A percentile compares a stretch with the other conserved stretches of the same genome.
Evolutionary conservation across 2,329 filamentous ascomycete genomes (phyloP).

Genomic region (Fusarium buharicum): DNA sequence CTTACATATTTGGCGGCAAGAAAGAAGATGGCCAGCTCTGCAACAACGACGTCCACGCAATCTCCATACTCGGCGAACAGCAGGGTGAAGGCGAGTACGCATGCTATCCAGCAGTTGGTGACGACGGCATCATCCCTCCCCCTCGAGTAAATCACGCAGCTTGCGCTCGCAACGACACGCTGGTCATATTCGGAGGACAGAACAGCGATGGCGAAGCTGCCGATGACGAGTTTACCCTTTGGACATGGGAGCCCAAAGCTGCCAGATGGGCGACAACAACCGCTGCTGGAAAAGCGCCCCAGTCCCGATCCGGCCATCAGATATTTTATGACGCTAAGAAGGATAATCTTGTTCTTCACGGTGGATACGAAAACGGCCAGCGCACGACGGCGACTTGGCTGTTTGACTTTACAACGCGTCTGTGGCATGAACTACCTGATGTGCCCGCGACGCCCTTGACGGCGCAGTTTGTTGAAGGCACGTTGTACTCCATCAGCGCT

Average conservation of each 20-base stretch:
- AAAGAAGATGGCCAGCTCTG: conserved; percentile 21
- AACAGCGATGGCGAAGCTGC: conserved; percentile 1
- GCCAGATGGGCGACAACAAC: conserved; percentile 19
- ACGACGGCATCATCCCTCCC: conserved; percentile 7
- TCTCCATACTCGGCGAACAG: conserved; percentile 5
- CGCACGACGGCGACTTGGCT: conserved; percentile 25
- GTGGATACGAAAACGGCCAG: conserved; percentile 14
- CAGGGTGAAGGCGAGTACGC: conserved; percentile 28
- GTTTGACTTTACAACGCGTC: conserved; percentile 27
- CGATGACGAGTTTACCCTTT: conserved; percentile 27
- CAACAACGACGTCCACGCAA: conserved; percentile 30
- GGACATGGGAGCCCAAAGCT: conserved; percentile 31
- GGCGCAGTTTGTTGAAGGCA: conserved; percentile 28
- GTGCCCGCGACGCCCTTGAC: conserved; percentile 15
- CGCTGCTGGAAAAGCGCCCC: conserved; percentile 20
- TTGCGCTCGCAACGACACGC: conserved; percentile 18
- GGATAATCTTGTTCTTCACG: conserved; percentile 31
- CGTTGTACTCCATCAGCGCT: conserved; percentile 32
- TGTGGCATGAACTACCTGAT: conserved; percentile 27
- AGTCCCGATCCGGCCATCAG: conserved; percentile 14
- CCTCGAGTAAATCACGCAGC: conserved; percentile 26
- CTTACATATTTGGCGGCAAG: conserved; percentile 39
- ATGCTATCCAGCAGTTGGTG: conserved; percentile 33
- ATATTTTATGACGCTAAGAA: conserved; percentile 28
- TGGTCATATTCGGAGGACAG: conserved; percentile 32